Percentiles rank a stretch among this genome's conserved stretches.
Evolutionary conservation across 192 early-diverging fungal genomes (phyloP).

Genomic region (Coemansia sp.): DNA sequence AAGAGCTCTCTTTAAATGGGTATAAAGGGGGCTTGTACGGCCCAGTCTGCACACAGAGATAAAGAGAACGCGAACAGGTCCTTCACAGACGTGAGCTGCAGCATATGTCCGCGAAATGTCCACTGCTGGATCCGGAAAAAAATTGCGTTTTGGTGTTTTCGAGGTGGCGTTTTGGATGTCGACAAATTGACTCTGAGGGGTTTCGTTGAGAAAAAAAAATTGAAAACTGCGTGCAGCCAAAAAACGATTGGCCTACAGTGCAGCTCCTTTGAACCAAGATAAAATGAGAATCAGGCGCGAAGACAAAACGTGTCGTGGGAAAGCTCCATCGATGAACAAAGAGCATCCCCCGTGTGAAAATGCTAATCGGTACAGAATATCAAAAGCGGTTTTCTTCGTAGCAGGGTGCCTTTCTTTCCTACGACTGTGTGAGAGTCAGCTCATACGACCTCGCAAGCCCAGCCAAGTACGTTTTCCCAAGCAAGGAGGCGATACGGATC

Average conservation of each 20-base stretch:
- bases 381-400: not conserved
- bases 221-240: not conserved
- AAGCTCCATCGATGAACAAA: not conserved
- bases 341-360: not conserved
- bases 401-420: not conserved
- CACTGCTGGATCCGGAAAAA: not conserved
- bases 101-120: not conserved
- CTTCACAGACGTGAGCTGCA: not conserved
- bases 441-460: conserved; percentile 21
- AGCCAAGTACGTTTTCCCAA: conserved; percentile 30
- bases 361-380: too few species aligned
- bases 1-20: not conserved
- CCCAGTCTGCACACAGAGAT: not conserved
- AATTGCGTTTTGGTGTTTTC: not conserved
- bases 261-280: conserved; percentile 1
- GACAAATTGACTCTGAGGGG: not conserved
- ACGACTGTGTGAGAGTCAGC: conserved; percentile 6
- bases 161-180: not conserved
- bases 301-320: not conserved
- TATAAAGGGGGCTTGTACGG: not conserved
- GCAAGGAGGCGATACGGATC: conserved; percentile 23
- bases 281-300: not conserved
- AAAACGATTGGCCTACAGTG: conserved; percentile 20
- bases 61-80: not conserved
- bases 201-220: not conserved